Evolutionary conservation across 1,139 yeast species (phyloP), one percentile per base, ranked within the genome.

Genomic region (Keqinozyma sinolaborantium): DNA sequence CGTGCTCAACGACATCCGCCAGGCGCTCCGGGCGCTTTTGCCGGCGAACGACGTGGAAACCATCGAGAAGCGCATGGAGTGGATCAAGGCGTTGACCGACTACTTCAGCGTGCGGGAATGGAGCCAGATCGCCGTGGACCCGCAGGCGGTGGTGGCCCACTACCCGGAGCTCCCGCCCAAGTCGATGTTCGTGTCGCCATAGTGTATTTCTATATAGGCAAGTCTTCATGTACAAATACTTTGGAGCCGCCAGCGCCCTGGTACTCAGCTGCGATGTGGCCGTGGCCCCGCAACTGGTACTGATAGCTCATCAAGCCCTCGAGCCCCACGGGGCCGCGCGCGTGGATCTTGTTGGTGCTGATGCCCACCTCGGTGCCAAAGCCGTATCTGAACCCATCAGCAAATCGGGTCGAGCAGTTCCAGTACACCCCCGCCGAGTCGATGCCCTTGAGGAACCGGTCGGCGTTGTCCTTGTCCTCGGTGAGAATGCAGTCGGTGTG

Each of bases 361-460:
- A 94, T 90, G 25, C 99, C 99, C 18, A 94, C 98, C 58, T 94
- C 99, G 6, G 98, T 83, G 32, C 99, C 99, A 54, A 94, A 92
- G 0, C 99, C 99, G 53, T 88, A 94, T 54, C 98, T 77, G 69
- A 87, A 92, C 2, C 99, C 99, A 60, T 94, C 99, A 7, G 98
- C 97, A 61, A 94, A 94, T 52, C 99, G 73, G 2, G 97, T 87
- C 7, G 95, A 84, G 31, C 95, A 90, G 53, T 94, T 94, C 97
- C 97, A 90, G 64, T 87, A 94, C n/a, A 92, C 95, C 35, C 97
- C 97, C 3, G 97, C 85, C 4, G 97, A 85, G 56, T 94, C 98
- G 26, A 94, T 75, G 18, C 90, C 95, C 56, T 81, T 80, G 49
- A 90, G 60, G 61, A 92, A 94, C 38, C 59, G 60, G 28, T 85